A percentile compares a stretch with the other conserved stretches of the same genome.
Conservation (phyloP, 768 basidiomycete genomes). For the Suillus discolor region DNA sequence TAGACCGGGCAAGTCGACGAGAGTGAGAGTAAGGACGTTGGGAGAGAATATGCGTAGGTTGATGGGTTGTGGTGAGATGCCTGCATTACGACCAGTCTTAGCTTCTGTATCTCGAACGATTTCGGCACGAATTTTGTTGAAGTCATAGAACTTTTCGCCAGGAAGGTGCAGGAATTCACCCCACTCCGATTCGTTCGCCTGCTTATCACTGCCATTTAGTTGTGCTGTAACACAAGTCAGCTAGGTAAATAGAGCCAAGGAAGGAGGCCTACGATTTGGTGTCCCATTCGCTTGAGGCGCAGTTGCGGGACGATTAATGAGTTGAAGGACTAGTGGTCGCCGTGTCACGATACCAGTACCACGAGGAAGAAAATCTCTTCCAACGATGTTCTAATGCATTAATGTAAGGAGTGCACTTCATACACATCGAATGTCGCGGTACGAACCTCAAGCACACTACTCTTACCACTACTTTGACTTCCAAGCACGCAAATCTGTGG, state of each 20-base stretch:
- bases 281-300: conserved; percentile 45
- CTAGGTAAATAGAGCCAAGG: conserved; percentile 5
- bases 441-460: conserved; percentile 86
- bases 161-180: conserved; percentile 98
- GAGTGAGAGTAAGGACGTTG: conserved; percentile 93
- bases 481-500: conserved; percentile 92
- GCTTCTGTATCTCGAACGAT: conserved; percentile 97
- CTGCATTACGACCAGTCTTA: conserved; percentile 98
- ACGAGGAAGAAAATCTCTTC: conserved; percentile 97
- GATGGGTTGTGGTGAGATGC: conserved; percentile 96
- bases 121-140: conserved; percentile 94
- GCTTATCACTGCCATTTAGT: conserved; percentile 58
- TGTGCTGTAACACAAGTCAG: conserved; percentile 20
- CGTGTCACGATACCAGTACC: conserved; percentile 99
- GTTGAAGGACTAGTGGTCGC: conserved; percentile 93
- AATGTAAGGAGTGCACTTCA: conserved; percentile 12
- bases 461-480: conserved; percentile 92
- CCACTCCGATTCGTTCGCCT: conserved; percentile 95
- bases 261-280: conserved; percentile 39
- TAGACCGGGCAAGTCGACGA: conserved; percentile 96
- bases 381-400: conserved; percentile 83
- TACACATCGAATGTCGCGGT: neutral
- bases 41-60: conserved; percentile 98
- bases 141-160: conserved; percentile 97
- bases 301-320: conserved; percentile 80